Percentiles rank a stretch among this genome's conserved stretches.
Evolutionary conservation across 2,329 filamentous ascomycete species (phyloP).

Genomic region (Colletotrichum sublineola): DNA sequence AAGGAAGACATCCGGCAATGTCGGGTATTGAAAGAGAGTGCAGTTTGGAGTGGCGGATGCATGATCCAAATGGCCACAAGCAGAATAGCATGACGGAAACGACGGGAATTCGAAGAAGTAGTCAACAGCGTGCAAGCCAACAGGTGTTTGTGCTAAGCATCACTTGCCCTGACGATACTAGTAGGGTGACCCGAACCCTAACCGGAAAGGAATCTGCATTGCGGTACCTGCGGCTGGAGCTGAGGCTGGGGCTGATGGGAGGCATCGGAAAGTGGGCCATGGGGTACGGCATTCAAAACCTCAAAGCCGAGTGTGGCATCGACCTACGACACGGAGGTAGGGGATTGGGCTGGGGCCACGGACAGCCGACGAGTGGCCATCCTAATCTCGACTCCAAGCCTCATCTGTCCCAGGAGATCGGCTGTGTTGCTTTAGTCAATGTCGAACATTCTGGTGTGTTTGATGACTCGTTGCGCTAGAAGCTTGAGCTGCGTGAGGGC

Average conservation of each 20-base stretch:
- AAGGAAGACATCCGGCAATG: not conserved
- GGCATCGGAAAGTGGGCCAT: conserved; percentile 11
- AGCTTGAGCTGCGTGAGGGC: not conserved
- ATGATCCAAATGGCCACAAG: conserved; percentile 1
- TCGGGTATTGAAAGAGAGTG: conserved; percentile 9
- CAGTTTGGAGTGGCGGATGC: conserved; percentile 10
- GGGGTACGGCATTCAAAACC: not conserved
- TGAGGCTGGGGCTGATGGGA: conserved; percentile 39
- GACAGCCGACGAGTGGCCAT: conserved; percentile 2
- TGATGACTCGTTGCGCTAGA: conserved; percentile 3
- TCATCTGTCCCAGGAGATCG: conserved; percentile 6
- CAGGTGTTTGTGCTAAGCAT: not conserved
- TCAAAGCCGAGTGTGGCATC: not conserved
- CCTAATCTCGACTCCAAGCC: conserved; percentile 4
- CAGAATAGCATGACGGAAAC: conserved; percentile 7
- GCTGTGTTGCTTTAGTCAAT: conserved; percentile 17
- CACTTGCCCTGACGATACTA: not conserved
- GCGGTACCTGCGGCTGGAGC: conserved; percentile 18
- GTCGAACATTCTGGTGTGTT: conserved; percentile 1
- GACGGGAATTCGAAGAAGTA: not conserved
- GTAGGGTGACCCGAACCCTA: not conserved
- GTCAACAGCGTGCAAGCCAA: conserved; percentile 14
- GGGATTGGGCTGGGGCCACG: conserved; percentile 6
- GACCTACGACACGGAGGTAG: conserved; percentile 6
- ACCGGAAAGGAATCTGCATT: not conserved